These are phyloP conservation scores for Fusarium beomiforme DNA, from an alignment of 2,329 filamentous ascomycete genomes.

Conservation along the genomic window DNA sequence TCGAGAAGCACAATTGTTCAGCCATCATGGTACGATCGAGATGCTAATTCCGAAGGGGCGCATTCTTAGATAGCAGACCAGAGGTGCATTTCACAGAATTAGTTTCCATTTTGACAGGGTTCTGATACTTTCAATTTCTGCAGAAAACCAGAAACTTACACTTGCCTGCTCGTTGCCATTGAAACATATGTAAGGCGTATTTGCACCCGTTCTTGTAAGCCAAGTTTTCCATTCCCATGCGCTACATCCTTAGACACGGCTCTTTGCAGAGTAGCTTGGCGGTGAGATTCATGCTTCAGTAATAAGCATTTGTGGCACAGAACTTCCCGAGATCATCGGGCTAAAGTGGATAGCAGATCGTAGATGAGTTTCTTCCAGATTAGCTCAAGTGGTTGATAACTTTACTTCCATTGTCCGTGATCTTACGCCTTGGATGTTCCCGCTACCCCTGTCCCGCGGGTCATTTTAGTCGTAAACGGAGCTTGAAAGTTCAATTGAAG, in stretches of 20 bases:
- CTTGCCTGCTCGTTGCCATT: neutral
- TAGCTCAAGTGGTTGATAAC: slow-evolving; percentile 29
- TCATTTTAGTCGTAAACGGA: neutral
- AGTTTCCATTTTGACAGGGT: neutral
- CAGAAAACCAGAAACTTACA: neutral
- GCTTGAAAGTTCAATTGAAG: neutral
- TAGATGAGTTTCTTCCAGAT: slow-evolving; percentile 14
- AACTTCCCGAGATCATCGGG: slow-evolving; percentile 30
- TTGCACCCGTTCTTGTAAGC: neutral
- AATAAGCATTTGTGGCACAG: slow-evolving; percentile 17
- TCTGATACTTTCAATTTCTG: neutral
- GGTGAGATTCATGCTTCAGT: neutral
- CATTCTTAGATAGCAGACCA: neutral
- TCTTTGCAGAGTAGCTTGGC: neutral
- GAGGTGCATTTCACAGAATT: neutral
- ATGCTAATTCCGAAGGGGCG: neutral
- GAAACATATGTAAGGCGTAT: neutral
- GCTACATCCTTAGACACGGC: neutral
- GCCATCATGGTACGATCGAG: slow-evolving; percentile 1
- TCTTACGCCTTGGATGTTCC: slow-evolving; percentile 11
- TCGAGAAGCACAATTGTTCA: neutral
- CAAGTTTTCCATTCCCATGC: neutral
- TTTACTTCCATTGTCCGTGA: neutral
- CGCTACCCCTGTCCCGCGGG: slow-evolving; percentile 28
- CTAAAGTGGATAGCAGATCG: slow-evolving; percentile 19